Base-by-base conservation (phyloP, 2,329 filamentous ascomycete genomes). In the Westerdykella aurantiaca region DNA sequence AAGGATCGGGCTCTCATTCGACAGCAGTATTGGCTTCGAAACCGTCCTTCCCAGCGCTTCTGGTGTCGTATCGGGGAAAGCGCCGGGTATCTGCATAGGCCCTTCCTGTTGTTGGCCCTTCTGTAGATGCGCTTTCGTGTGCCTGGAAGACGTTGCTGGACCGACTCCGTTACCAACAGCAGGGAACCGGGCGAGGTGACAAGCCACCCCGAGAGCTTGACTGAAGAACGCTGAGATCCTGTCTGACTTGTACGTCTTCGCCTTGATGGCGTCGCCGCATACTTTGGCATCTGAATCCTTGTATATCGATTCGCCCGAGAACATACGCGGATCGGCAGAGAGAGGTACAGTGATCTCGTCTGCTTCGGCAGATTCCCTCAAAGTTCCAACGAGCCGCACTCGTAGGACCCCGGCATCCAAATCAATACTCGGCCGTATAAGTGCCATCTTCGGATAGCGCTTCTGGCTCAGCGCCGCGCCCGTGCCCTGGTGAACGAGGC, bases 1-100 rank as follows among this genome's bases (percentile, higher is more conserved):
- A 0, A 98, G 77, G 37, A 98, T 94, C 0, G 93, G 91, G 42
- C 88, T 95, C 67, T 97, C 93, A 63, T 98, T 98, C 18, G 90
- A 86, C 3, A 98, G 72, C 0, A 93, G 71, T 29, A 97, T 89
- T 3, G 82, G 78, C 41, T 76, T 64, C 42, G 63, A 61, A 53
- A 58, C 53, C 76, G 74, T 7, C 76, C 78, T 16, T 75, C 79
- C 14, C 76, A 75, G 55, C 51, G 52, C 56, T 41, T 54, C 1
- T 75, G 71, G 34, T 67, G 23, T 51, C n/a, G 58, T 47, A 48
- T 66, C 63, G 52, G 78, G 78, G 49, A 79, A 82, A 16, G 75
- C 72, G 4, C 76, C 77, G 7, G 78, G 77, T 57, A 81, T 70
- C 38, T 56, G 58, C 50, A 55, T 54, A 38, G 40, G 50, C 13